A percentile compares a stretch with the other conserved stretches of the same genome.
Conservation (phyloP, 2,329 filamentous ascomycete species). For the Neurospora sp. region DNA sequence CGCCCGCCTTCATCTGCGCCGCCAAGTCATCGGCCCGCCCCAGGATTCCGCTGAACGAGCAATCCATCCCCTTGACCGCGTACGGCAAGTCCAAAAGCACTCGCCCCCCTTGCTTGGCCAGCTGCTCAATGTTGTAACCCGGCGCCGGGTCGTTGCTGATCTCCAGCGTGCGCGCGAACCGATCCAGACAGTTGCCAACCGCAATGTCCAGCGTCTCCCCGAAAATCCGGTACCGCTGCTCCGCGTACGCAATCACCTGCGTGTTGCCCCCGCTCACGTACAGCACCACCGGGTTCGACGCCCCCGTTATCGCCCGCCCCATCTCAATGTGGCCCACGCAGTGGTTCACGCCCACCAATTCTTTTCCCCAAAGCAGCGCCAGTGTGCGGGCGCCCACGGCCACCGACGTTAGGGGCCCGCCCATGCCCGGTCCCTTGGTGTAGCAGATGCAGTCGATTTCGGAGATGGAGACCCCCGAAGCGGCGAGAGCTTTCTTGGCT, state of each 20-base stretch:
- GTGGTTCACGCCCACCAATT: constrained; percentile 93
- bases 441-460: constrained; percentile 92
- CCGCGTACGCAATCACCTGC: constrained; percentile 93
- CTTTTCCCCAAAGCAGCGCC: constrained; percentile 72
- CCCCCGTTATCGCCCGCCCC: constrained; percentile 86
- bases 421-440: constrained; percentile 94
- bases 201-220: constrained; percentile 96
- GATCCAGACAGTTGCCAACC: constrained; percentile 92
- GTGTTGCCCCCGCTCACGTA: constrained; percentile 97
- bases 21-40: constrained; percentile 75
- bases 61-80: constrained; percentile 97
- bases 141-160: constrained; percentile 96
- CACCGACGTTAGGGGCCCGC: constrained; percentile 77
- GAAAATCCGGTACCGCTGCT: constrained; percentile 92
- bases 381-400: constrained; percentile 78
- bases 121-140: constrained; percentile 95
- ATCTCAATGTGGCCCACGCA: constrained; percentile 99
- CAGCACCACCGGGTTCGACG: constrained; percentile 82
- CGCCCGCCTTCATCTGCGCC: constrained; percentile 45
- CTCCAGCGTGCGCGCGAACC: constrained; percentile 81
- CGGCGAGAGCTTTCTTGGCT: constrained; percentile 67
- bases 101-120: constrained; percentile 63
- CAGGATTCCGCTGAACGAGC: constrained; percentile 87
- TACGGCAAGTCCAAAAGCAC: constrained; percentile 82
- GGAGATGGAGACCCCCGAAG: constrained; percentile 48